Evolutionary conservation across 495 filamentous ascomycete genomes (phyloP), one percentile per base, ranked within the genome.

Genomic region (Jackrogersella multiformis): DNA sequence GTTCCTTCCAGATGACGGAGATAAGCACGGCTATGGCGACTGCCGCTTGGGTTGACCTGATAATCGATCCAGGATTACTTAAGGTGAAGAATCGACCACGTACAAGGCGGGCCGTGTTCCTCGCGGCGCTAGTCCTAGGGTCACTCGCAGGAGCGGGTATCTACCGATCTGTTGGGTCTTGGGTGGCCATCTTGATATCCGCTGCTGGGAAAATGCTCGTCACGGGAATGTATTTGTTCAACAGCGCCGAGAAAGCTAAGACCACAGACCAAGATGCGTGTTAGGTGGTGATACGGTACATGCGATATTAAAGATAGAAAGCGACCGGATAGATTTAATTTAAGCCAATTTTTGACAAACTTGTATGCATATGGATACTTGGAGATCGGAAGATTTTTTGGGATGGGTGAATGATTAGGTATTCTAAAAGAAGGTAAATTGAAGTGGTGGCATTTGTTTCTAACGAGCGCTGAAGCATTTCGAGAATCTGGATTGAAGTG

Each of bases 11-110:
- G 44, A 82, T 88, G 73, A 84, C 85, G 5, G 86, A 89, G 69
- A 89, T 89, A 28, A 86, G 79, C 21, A 89, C 87, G n/a, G 87
- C 87, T 2, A 89, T 88, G 86, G 87, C 87, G 1, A 89, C 87
- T 23, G 86, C 87, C 6, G 86, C 87, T 2, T 88, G 84, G 79
- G 73, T 89, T 5, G 87, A 88, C 62, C 61, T 89, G 23, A 72
- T 88, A 20, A 82, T 89, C 44, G 86, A 89, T 70, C 77, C 76
- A 12, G 55, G 73, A 0, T 64, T 89, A 45, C 73, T 80, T 16
- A 72, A 65, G 20, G 6, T 66, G 16, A 45, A 76, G 18, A 89
- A 89, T 62, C 71, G 82, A 44, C 68, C 76, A 13, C 68, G 87
- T 49, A 88, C 86, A 60, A 75, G 87, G 10, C 59, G 87, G 10